A percentile compares a stretch with the other conserved stretches of the same genome.
Evolutionary conservation across 78 protist species (phyloP).

Genomic region (Pelomyxa schiedti): DNA sequence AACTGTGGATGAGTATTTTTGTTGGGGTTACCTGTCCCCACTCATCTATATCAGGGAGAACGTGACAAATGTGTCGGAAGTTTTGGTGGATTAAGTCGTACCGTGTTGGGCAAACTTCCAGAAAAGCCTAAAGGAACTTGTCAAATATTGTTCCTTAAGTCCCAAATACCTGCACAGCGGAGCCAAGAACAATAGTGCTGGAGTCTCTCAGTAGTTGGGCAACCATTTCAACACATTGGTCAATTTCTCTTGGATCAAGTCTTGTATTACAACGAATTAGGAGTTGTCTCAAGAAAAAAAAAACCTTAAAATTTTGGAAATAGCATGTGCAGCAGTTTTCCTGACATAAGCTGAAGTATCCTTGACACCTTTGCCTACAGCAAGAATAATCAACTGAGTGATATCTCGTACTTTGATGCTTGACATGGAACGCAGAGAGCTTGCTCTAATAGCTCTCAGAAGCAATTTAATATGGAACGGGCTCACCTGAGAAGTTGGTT

Average conservation of each 20-base stretch:
- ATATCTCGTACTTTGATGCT: slow-evolving; percentile 72
- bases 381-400: slow-evolving; percentile 69
- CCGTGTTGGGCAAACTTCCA: slow-evolving; percentile 83
- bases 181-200: slow-evolving; percentile 74
- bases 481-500: slow-evolving; percentile 49
- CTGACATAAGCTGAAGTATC: slow-evolving; percentile 88
- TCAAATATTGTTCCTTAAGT: too few species aligned
- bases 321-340: slow-evolving; percentile 87
- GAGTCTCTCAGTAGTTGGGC: slow-evolving; percentile 57
- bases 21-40: too few species aligned
- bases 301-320: slow-evolving; percentile 71
- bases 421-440: slow-evolving; percentile 82
- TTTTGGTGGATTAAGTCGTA: slow-evolving; percentile 74
- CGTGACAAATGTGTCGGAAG: slow-evolving; percentile 70
- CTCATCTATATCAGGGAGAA: slow-evolving; percentile 84
- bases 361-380: slow-evolving; percentile 58
- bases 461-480: not conserved
- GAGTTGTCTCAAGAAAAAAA: too few species aligned
- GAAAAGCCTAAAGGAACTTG: too few species aligned
- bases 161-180: slow-evolving; percentile 68
- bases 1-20: too few species aligned
- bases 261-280: too few species aligned
- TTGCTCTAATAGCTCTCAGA: slow-evolving; percentile 70
- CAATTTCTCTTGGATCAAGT: slow-evolving; percentile 56
- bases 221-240: slow-evolving; percentile 41